Percentiles rank a stretch among this genome's conserved stretches.
Conservation (phyloP, 345 rosid species). For the Acer negundo region DNA sequence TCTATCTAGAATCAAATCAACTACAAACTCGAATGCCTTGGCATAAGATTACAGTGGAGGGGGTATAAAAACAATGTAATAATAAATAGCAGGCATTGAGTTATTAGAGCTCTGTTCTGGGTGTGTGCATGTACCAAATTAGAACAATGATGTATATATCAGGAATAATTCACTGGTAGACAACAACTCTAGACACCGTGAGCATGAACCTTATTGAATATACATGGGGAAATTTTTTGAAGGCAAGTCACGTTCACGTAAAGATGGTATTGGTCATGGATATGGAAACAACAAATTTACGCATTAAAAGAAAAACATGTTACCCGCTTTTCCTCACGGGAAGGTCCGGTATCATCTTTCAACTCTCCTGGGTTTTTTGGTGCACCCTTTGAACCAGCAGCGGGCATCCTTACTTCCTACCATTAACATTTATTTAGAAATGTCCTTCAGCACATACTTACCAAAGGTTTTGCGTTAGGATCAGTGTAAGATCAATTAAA, state of each 20-base stretch:
- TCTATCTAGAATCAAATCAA: neutral
- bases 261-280: neutral
- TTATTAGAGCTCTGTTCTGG: neutral
- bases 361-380: conserved; percentile 71
- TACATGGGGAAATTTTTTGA: neutral
- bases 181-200: neutral
- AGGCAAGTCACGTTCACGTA: neutral
- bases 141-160: neutral
- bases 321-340: conserved; percentile 93
- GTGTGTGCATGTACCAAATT: neutral
- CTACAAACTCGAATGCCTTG: neutral
- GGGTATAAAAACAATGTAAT: neutral
- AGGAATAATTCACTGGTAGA: neutral
- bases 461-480: conserved; percentile 1
- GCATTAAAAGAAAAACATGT: conserved; percentile 1
- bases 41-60: neutral
- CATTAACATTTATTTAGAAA: conserved; percentile 32
- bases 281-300: neutral
- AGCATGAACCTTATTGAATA: neutral
- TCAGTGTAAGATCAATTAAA: conserved; percentile 12
- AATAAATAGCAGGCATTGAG: neutral
- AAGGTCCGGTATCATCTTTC: conserved; percentile 81
- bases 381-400: conserved; percentile 86
- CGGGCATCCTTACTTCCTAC: conserved; percentile 99
- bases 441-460: neutral